Evolutionary conservation across 192 early-diverging fungal genomes (phyloP), one percentile per base, ranked within the genome.

Genomic region (Rhizoclosmatium globosum): DNA sequence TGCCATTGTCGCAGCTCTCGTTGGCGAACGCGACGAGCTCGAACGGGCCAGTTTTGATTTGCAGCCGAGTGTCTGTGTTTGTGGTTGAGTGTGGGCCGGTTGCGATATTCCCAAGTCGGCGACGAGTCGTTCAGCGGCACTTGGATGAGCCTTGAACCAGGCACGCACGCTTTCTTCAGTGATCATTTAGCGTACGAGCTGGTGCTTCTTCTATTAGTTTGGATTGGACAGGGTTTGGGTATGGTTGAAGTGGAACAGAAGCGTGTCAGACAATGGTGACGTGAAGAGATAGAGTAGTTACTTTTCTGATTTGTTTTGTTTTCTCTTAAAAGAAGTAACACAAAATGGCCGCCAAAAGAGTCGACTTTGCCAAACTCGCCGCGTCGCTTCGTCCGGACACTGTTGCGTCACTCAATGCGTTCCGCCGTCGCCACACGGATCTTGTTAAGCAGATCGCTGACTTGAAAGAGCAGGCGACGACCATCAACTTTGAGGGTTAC

Each of bases 351-450:
- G 70, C 82, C 48, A 85, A 83, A 62, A 91, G 90, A 71, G 90
- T 99, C 81, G 95, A 98, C 91, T 99, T 94, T 94, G 83, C 92
- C 73, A 93, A 93, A 79, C 83, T 99, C 81, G 89, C 89, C 81
- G 90, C 91, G 23, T 93, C 93, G 78, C 87, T 97, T 45, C 92
- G 92, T 82, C 92, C 94, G 66, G 98, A 99, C 82, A 98, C 97
- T 53, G 91, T 93, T 71, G 92, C 91, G 66, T 86, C 94, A 42
- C 82, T 99, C 64, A 85, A 85, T 76, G 91, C 94, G 19, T 99
- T 99, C 94, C 96, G 97, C 80, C 94, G 97, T 82, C 93, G 96
- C 82, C 96, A 97, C 84, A 92, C 93, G 38, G 96, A 97, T 85
- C 93, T 96, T 60, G 90, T 89, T 78, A 93, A 96, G 82, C 84